These are phyloP conservation scores for Leccinum uliginosum DNA, from an alignment of 768 basidiomycete genomes.

Conservation along the genomic window DNA sequence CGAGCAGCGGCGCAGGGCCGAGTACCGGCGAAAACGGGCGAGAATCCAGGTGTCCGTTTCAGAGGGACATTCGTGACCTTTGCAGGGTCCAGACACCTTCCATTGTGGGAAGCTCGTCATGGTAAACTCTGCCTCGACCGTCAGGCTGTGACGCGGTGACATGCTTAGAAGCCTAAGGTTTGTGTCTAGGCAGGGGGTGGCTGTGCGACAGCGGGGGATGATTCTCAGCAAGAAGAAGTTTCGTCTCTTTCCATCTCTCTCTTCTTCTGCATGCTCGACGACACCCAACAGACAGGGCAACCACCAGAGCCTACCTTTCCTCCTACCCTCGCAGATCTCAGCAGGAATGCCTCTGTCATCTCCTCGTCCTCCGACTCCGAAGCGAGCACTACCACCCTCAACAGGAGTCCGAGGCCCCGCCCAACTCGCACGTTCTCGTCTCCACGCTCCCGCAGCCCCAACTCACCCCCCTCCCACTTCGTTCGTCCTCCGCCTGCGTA, in stretches of 20 bases:
- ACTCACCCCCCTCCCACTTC: conserved; percentile 34
- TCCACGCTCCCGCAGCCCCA: conserved; percentile 53
- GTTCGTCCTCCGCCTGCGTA: conserved; percentile 48
- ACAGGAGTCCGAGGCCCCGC: conserved; percentile 45
- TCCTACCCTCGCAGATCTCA: conserved; percentile 57
- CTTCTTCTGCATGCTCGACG: neutral
- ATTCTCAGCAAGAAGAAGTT: conserved; percentile 14
- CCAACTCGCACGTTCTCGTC: conserved; percentile 62
- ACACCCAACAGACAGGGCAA: neutral
- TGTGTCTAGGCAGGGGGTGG: conserved; percentile 23
- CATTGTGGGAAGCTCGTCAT: too few relatives aligned
- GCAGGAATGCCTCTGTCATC: conserved; percentile 74
- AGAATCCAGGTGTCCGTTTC: too few relatives aligned
- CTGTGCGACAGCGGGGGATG: conserved; percentile 12
- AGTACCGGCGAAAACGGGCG: too few relatives aligned
- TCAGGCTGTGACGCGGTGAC: too few relatives aligned
- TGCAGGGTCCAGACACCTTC: too few relatives aligned
- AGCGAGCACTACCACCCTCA: conserved; percentile 34
- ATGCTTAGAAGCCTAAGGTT: too few relatives aligned
- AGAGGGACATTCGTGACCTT: too few relatives aligned
- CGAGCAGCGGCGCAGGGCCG: too few relatives aligned
- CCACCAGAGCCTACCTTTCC: conserved; percentile 17
- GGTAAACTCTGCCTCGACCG: too few relatives aligned
- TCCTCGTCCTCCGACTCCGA: conserved; percentile 62
- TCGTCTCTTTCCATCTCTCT: neutral